phyloP scores from a whole-genome alignment of 1,284 basidiomycete species.

The Cutaneotrichosporon spelunceum region DNA sequence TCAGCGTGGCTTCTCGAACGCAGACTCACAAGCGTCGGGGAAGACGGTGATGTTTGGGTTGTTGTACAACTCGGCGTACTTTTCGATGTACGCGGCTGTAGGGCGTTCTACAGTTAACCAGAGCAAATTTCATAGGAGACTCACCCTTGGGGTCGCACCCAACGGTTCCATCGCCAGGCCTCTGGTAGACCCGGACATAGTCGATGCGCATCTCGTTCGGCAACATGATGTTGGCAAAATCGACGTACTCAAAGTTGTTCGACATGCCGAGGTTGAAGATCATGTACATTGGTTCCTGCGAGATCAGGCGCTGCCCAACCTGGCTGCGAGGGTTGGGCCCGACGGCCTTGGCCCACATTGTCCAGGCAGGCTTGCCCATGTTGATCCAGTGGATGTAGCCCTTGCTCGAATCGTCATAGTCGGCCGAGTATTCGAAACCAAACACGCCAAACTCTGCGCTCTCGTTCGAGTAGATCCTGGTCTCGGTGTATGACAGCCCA shows the following conservation, averaged over 20 bases:
- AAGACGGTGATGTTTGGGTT: constrained; percentile 52
- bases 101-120: constrained; percentile 37
- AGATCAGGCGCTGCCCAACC: constrained; percentile 65
- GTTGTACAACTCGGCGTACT: constrained; percentile 39
- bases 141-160: constrained; percentile 43
- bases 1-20: not conserved
- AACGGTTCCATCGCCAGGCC: constrained; percentile 46
- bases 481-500: constrained; percentile 58
- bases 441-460: constrained; percentile 51
- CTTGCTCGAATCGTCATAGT: constrained; percentile 57
- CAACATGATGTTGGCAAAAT: constrained; percentile 49
- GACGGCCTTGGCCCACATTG: constrained; percentile 59
- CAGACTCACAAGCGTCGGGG: constrained; percentile 17
- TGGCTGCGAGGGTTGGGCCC: constrained; percentile 58
- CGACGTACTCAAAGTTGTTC: constrained; percentile 52
- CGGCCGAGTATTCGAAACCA: constrained; percentile 67
- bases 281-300: constrained; percentile 68
- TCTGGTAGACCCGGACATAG: constrained; percentile 55
- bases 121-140: not conserved
- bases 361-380: constrained; percentile 57
- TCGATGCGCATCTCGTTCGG: constrained; percentile 53
- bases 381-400: constrained; percentile 67
- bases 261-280: constrained; percentile 51
- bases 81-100: constrained; percentile 47
- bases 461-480: constrained; percentile 55